A percentile compares a stretch with the other conserved stretches of the same genome.
These are phyloP conservation scores for Cladosporium sp. DNA, from an alignment of 2,329 filamentous ascomycete genomes.

Conservation along the genomic window DNA sequence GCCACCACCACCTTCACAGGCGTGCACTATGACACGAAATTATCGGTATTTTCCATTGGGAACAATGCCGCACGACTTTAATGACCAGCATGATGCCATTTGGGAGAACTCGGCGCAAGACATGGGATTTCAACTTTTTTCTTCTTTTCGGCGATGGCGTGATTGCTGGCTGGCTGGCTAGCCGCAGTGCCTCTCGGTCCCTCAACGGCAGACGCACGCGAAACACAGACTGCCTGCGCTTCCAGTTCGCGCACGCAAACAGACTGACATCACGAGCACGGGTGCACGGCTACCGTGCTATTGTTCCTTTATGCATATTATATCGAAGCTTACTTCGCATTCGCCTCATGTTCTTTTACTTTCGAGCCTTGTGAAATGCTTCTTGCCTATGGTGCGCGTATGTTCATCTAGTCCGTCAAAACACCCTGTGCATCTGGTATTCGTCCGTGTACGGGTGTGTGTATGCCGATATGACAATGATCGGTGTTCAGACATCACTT, in stretches of 20 bases:
- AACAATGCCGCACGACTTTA: neutral
- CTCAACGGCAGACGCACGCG: neutral
- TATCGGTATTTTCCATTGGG: neutral
- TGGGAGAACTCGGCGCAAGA: too few relatives aligned
- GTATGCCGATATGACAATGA: too few relatives aligned
- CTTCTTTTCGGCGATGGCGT: slow-evolving; percentile 2
- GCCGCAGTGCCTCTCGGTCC: neutral
- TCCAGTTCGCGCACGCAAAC: neutral
- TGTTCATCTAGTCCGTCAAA: too few relatives aligned
- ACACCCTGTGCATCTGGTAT: too few relatives aligned
- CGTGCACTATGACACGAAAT: too few relatives aligned
- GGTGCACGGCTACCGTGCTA: neutral
- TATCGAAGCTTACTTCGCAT: neutral
- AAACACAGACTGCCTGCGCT: neutral
- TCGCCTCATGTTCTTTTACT: too few relatives aligned
- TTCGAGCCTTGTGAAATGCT: too few relatives aligned
- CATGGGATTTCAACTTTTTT: neutral
- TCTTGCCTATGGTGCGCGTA: too few relatives aligned
- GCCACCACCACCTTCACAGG: too few relatives aligned
- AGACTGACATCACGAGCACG: neutral
- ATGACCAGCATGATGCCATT: neutral
- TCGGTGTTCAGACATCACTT: too few relatives aligned
- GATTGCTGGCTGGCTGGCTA: neutral
- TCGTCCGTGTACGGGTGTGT: too few relatives aligned
- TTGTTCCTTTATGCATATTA: neutral